phyloP scores from a whole-genome alignment of 139 green algal genomes.

The Chlamydomonas incerta region DNA sequence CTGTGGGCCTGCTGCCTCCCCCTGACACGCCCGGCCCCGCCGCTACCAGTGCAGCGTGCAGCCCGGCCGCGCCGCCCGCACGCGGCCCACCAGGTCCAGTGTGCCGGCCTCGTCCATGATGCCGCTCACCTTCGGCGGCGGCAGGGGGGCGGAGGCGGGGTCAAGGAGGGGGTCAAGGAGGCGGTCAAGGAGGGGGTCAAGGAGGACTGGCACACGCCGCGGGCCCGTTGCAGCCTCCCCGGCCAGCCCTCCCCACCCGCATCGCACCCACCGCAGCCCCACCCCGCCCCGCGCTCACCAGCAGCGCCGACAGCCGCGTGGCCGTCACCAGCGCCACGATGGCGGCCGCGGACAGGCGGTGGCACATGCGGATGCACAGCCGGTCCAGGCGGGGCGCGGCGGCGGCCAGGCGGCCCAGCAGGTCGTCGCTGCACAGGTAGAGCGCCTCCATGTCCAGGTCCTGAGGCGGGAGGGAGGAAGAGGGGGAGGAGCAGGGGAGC shows the following conservation, averaged over 20 bases:
- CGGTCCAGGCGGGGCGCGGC: background rate
- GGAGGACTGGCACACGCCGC: too few species aligned
- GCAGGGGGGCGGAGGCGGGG: too few species aligned
- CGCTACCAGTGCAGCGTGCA: slow-evolving; percentile 7
- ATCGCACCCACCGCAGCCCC: too few species aligned
- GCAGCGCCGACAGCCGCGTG: background rate
- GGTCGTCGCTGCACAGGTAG: slow-evolving; percentile 1
- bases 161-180: too few species aligned
- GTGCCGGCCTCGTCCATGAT: slow-evolving; percentile 31
- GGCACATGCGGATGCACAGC: slow-evolving; percentile 32
- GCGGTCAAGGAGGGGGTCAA: too few species aligned
- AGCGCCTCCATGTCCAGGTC: slow-evolving; percentile 36
- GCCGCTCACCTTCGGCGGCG: slow-evolving; percentile 6
- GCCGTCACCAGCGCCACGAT: background rate
- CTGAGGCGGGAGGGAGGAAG: background rate
- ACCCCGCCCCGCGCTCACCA: background rate
- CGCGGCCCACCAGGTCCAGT: background rate
- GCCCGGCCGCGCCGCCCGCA: background rate
- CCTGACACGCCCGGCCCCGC: too few species aligned
- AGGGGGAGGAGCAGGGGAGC: background rate
- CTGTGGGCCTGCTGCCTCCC: too few species aligned
- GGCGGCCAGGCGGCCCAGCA: background rate
- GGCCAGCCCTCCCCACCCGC: too few species aligned
- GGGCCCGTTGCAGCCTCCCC: too few species aligned
- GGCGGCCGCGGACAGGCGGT: background rate